Evolutionary conservation across 2,329 filamentous ascomycete genomes (phyloP), one percentile per base, ranked within the genome.

Genomic region (Penicillium polonicum): DNA sequence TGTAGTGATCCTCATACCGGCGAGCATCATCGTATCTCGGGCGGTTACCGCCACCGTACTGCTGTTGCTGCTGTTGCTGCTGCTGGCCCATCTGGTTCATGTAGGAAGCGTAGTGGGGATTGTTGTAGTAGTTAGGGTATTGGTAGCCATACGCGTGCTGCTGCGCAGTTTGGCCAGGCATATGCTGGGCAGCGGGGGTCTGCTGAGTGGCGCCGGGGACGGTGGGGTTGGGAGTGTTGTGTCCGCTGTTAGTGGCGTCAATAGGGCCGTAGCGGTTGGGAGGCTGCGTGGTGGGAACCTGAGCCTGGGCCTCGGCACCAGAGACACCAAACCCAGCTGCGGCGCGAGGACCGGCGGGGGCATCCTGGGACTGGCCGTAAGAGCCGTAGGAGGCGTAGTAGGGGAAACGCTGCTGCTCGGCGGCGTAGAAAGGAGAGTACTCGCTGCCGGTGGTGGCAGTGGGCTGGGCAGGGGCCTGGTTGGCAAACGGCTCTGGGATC

Each of bases 181-280:
- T 78, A 59, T 82, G 80, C 66, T 83, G 81, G 59, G 80, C 80
- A 60, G 77, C 74, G 48, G 82, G 82, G 49, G 77, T 78, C 62
- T 84, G 55, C 49, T 57, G 83, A 58, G 83, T 81, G 58, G 83
- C 82, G 52, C 76, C 79, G 58, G 82, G 82, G 59, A 85, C 74
- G 41, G 88, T 82, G 29, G 92, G 92, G 78, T 95, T 94, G 36
- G 93, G 92, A 2, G 92, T 97, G 68, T 89, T 93, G 74, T 94
- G 89, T 44, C 92, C 93, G 72, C 91, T 96, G 79, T 88, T 91
- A 69, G 92, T 90, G 55, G 96, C 91, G 61, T 85, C 81, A 59
- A 82, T 72, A 78, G 87, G 79, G 48, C 77, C 83, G 69, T 88
- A 88, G 65, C 88, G 88, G 72, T 86, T 90, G 73, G 92, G 90